phyloP scores from a whole-genome alignment of 1,284 basidiomycete genomes.

The Heterobasidion parviporum region DNA sequence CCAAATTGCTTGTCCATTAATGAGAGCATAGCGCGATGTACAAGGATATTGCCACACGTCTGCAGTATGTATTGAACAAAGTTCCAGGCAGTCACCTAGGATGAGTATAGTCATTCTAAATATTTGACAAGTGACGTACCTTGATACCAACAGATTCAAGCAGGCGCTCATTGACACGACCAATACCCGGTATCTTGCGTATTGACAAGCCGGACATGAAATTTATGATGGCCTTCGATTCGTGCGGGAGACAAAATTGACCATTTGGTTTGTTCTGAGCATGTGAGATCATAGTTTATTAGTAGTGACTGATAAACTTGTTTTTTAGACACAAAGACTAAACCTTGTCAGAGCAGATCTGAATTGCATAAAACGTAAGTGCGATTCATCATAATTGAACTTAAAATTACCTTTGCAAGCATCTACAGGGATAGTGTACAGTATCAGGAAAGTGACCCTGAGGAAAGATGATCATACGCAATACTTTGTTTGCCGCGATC shows the following conservation, averaged over 20 bases:
- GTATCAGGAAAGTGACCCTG: not conserved
- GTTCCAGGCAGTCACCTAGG: constrained; percentile 3
- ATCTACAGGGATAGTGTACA: constrained; percentile 17
- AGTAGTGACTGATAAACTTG: too few relatives aligned
- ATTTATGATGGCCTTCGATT: constrained; percentile 50
- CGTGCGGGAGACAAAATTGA: constrained; percentile 72
- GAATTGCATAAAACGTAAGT: constrained; percentile 6
- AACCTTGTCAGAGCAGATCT: constrained; percentile 92
- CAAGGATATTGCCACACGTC: constrained; percentile 85
- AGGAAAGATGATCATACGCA: not conserved
- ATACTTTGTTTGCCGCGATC: constrained; percentile 81
- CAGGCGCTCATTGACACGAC: constrained; percentile 80
- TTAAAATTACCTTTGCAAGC: constrained; percentile 65
- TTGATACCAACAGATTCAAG: constrained; percentile 82
- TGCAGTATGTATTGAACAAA: constrained; percentile 18
- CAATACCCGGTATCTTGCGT: constrained; percentile 82
- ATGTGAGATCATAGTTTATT: too few relatives aligned
- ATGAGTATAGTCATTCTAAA: not conserved
- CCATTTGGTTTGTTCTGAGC: constrained; percentile 89
- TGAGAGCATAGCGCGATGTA: constrained; percentile 60
- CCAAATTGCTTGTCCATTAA: constrained; percentile 85
- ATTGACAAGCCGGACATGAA: constrained; percentile 77
- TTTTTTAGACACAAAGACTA: not conserved
- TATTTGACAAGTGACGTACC: constrained; percentile 28
- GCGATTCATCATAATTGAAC: not conserved